Base-by-base conservation (phyloP, 139 green algal species). In the Mychonastes homosphaera region DNA sequence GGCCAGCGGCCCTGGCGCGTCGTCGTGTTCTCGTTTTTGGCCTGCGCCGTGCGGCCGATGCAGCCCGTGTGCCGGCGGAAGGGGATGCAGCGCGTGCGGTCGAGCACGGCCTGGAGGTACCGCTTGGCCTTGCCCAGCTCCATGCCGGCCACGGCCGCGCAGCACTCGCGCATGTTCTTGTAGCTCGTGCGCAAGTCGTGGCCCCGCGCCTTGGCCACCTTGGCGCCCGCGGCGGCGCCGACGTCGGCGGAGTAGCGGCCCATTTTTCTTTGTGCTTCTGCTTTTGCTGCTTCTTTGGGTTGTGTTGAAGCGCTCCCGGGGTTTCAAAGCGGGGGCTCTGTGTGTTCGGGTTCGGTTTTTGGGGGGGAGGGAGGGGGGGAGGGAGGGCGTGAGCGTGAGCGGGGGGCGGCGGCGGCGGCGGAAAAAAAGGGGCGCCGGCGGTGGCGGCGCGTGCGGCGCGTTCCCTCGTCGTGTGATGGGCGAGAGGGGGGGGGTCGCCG, bases 121-220 rank as follows among this genome's bases (percentile, higher is more conserved):
- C 71, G 65, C 87, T 98, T 97, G 62, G 93, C 93, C 73, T 95
- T 89, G 55, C 39, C 67, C 36, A 98, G 76, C 46, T 79, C 62
- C 87, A 89, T 89, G 41, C 74, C 72, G 64, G 82, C 84, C 43
- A 99, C 75, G 26, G 86, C 80, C 62, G 84, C 80, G 54, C 81
- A 82, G 40, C 87, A 72, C 76, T 99, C 92, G 15, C 87, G 78
- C 19, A 89, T 93, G 84, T 98, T 98, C 80, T 99, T 98, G 78
- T 95, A 96, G 78, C 95, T 87, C 44, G 93, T 80, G 64, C 88
- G 89, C 57, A 97, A 72, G 77, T 97, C 83, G 28, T 78, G 88
- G 44, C 87, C 90, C 15, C 75, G 72, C 34, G 90, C 91, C 87
- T 94, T 69, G 28, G 53, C 32, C 53, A 29, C 23, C 46, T 15